Percentiles rank a stretch among this genome's conserved stretches.
These are phyloP conservation scores for Marasmius sp. DNA, from an alignment of 1,284 basidiomycete genomes.

Conservation along the genomic window DNA sequence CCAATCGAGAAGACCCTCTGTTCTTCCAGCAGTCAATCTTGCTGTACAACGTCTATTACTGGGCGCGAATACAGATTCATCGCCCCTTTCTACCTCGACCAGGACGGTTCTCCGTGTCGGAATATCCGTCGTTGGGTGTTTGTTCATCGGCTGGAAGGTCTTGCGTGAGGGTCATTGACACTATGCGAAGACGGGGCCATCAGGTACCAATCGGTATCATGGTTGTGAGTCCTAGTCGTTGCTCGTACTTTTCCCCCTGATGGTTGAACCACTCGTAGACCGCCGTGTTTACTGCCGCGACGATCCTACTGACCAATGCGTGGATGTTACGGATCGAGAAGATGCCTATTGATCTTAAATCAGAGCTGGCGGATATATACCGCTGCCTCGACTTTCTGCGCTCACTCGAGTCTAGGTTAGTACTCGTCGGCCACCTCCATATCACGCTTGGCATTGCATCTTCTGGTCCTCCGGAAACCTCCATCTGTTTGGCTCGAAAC, in stretches of 20 bases:
- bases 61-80: conserved; percentile 59
- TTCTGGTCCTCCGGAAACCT: no score
- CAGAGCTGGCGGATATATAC: neutral
- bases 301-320: conserved; percentile 53
- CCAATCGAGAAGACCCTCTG: conserved; percentile 41
- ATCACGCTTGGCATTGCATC: no score
- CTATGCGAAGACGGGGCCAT: neutral
- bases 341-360: neutral
- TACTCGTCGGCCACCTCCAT: conserved; percentile 15
- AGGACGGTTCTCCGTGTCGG: conserved; percentile 24
- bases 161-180: conserved; percentile 49
- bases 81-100: conserved; percentile 50
- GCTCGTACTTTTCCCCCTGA: neutral
- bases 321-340: conserved; percentile 41
- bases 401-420: neutral
- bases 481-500: no score
- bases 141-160: conserved; percentile 40
- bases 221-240: neutral
- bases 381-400: neutral
- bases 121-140: conserved; percentile 27
- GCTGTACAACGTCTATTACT: conserved; percentile 61
- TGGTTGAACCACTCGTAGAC: neutral
- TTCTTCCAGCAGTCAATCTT: conserved; percentile 63
- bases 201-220: neutral
- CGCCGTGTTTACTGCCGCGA: neutral